A percentile compares a stretch with the other conserved stretches of the same genome.
These are phyloP conservation scores for Colletotrichum nymphaeae DNA, from an alignment of 2,329 filamentous ascomycete genomes.

Conservation along the genomic window DNA sequence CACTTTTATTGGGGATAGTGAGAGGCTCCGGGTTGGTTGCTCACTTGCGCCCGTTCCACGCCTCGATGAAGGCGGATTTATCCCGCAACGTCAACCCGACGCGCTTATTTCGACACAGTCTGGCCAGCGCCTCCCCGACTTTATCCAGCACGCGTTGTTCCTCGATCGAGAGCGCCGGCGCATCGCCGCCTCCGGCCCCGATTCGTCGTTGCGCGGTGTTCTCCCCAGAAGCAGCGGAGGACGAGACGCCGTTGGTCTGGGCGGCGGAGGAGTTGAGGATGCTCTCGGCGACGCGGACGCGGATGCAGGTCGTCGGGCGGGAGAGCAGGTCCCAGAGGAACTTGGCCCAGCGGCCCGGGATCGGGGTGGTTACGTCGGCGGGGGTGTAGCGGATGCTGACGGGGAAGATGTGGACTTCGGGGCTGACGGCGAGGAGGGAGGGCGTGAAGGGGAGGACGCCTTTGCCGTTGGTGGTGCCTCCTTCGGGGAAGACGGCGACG, in stretches of 20 bases:
- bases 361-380: conserved; percentile 88
- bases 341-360: conserved; percentile 77
- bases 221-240: conserved; percentile 39
- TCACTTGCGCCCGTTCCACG: conserved; percentile 61
- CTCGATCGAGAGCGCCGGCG: conserved; percentile 54
- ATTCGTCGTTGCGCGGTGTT: conserved; percentile 44
- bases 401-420: conserved; percentile 84
- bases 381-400: conserved; percentile 91
- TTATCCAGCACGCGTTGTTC: conserved; percentile 81
- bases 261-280: conserved; percentile 64
- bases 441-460: conserved; percentile 88
- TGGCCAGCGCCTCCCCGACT: conserved; percentile 86
- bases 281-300: conserved; percentile 87
- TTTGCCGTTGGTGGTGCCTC: conserved; percentile 92
- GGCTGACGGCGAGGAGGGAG: conserved; percentile 75
- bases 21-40: background rate
- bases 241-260: conserved; percentile 48
- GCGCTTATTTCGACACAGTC: conserved; percentile 87
- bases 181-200: conserved; percentile 41
- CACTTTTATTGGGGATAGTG: background rate
- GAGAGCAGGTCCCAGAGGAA: conserved; percentile 92
- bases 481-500: conserved; percentile 92
- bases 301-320: conserved; percentile 87
- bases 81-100: conserved; percentile 86
- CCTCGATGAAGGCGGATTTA: conserved; percentile 84